Conservation (phyloP, 108 stramenopile species). For the Fragilariopsis cylindrus region DNA sequence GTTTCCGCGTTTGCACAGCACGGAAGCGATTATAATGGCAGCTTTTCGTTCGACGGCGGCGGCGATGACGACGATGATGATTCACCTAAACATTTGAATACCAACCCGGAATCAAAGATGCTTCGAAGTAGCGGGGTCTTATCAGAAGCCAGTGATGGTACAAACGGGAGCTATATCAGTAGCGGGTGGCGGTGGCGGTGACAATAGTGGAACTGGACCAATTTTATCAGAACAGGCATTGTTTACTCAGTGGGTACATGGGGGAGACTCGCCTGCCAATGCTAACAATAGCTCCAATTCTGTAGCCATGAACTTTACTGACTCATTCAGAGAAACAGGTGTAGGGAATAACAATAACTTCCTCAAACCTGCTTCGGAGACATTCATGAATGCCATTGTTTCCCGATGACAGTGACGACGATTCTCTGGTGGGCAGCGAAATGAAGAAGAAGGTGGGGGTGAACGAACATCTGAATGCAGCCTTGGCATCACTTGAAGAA, state of each 20-base stretch:
- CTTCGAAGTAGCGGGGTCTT: neutral
- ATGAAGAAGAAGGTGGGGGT: conserved; percentile 79
- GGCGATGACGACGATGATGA: neutral
- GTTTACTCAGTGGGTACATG: conserved; percentile 45
- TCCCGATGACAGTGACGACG: conserved; percentile 55
- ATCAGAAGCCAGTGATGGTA: conserved; percentile 7
- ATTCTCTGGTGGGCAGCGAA: conserved; percentile 79
- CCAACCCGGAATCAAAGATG: neutral
- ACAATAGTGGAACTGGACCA: neutral
- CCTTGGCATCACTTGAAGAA: conserved; percentile 71
- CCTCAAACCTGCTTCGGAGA: conserved; percentile 13
- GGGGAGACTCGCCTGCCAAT: conserved; percentile 21
- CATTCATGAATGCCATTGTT: conserved; percentile 24
- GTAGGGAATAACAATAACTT: conserved; percentile 6
- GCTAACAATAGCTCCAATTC: neutral
- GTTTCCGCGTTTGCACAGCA: conserved; percentile 64
- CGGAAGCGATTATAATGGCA: conserved; percentile 21
- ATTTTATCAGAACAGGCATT: conserved; percentile 29
- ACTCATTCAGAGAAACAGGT: neutral
- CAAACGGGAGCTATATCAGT: neutral
- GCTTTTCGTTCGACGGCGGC: neutral
- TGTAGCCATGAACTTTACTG: neutral
- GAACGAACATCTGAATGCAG: conserved; percentile 82
- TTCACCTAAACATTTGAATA: neutral
- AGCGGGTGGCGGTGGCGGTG: neutral